Conservation (phyloP, 495 filamentous ascomycete genomes). For the Oleoguttula mirabilis region DNA sequence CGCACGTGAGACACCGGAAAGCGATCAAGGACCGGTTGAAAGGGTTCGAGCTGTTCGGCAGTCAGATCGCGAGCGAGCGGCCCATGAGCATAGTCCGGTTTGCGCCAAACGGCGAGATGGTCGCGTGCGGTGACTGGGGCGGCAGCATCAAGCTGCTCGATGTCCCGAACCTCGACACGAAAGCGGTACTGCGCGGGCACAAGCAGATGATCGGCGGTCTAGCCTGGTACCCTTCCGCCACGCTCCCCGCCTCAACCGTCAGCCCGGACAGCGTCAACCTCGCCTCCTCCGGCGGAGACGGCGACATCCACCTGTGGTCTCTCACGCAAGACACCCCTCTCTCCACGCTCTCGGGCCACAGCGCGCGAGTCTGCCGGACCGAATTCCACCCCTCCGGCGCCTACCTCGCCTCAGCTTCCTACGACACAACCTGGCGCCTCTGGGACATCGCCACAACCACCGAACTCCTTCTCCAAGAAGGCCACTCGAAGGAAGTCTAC, state of each 20-base stretch:
- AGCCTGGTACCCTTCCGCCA: constrained; percentile 80
- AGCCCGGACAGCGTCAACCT: constrained; percentile 69
- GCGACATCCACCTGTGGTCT: constrained; percentile 82
- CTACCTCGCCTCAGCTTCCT: constrained; percentile 86
- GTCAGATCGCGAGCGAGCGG: constrained; percentile 81
- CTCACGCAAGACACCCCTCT: constrained; percentile 71
- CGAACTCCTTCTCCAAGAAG: constrained; percentile 84
- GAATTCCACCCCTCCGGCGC: constrained; percentile 90
- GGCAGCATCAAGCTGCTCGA: constrained; percentile 76
- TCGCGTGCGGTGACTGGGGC: constrained; percentile 85
- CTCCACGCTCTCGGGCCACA: constrained; percentile 73
- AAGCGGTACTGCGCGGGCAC: constrained; percentile 63
- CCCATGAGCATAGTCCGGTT: constrained; percentile 85
- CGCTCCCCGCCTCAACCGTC: constrained; percentile 52
- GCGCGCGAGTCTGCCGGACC: constrained; percentile 73
- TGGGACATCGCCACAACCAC: constrained; percentile 84
- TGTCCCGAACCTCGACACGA: constrained; percentile 70
- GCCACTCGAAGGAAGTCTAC: constrained; percentile 86
- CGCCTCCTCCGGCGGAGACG: constrained; percentile 83
- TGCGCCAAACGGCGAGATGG: constrained; percentile 67
- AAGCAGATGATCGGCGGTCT: constrained; percentile 79
- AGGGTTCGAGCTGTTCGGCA: constrained; percentile 79
- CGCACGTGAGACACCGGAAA: constrained; percentile 83
- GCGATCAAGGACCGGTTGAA: constrained; percentile 72
- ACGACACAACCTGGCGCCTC: constrained; percentile 91